These are phyloP conservation scores for Gossypium herbaceum DNA, from an alignment of 345 rosid genomes.

Conservation along the genomic window DNA sequence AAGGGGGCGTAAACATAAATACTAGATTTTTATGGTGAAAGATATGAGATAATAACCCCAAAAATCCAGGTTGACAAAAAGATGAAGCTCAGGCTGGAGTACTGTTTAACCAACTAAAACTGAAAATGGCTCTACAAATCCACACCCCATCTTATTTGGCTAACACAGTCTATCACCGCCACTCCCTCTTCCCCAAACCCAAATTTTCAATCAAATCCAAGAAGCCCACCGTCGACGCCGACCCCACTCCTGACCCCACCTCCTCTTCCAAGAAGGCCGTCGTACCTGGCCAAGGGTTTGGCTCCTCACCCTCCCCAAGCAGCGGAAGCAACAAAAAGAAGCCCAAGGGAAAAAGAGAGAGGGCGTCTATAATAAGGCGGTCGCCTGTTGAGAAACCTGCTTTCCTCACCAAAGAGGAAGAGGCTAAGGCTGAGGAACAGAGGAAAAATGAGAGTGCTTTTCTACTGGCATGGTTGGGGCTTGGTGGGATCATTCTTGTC, in stretches of 20 bases:
- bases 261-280: slow-evolving; percentile 40
- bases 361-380: slow-evolving; percentile 51
- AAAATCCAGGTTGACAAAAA: background rate
- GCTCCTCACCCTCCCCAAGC: slow-evolving; percentile 27
- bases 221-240: slow-evolving; percentile 35
- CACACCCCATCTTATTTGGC: slow-evolving; percentile 30
- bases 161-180: slow-evolving; percentile 28
- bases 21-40: background rate
- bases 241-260: slow-evolving; percentile 17
- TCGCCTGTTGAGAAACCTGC: slow-evolving; percentile 64
- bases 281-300: slow-evolving; percentile 58
- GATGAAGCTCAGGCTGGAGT: background rate
- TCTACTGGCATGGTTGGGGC: slow-evolving; percentile 80
- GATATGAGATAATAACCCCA: background rate
- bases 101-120: slow-evolving; percentile 27
- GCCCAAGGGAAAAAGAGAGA: slow-evolving; percentile 43
- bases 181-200: slow-evolving; percentile 26
- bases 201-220: slow-evolving; percentile 41
- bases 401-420: slow-evolving; percentile 45
- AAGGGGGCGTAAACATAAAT: background rate
- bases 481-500: slow-evolving; percentile 64
- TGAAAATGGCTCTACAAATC: slow-evolving; percentile 73
- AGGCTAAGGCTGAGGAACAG: slow-evolving; percentile 53
- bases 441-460: slow-evolving; percentile 75
- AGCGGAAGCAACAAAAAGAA: slow-evolving; percentile 37